Conservation (phyloP, 2,329 filamentous ascomycete genomes). For the Aspergillus oerlinghausenensis region DNA sequence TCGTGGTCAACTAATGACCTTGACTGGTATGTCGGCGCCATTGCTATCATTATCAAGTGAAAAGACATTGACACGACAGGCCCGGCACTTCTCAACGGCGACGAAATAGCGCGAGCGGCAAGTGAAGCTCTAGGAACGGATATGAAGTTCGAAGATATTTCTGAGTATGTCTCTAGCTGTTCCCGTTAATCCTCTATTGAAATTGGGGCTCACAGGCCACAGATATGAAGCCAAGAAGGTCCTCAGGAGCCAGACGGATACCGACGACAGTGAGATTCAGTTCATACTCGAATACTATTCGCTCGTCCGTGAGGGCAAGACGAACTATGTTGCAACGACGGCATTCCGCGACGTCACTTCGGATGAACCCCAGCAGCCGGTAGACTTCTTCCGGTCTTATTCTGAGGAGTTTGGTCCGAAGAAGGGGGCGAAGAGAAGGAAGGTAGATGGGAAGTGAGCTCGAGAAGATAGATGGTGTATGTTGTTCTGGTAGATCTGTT, state of each 20-base stretch:
- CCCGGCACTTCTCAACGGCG: constrained; percentile 44
- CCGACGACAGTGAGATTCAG: constrained; percentile 40
- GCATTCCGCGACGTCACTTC: constrained; percentile 50
- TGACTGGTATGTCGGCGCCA: constrained; percentile 46
- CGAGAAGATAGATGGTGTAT: not conserved
- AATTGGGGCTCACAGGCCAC: not conserved
- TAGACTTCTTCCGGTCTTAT: constrained; percentile 49
- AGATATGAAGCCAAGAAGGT: constrained; percentile 32
- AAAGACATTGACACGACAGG: constrained; percentile 32
- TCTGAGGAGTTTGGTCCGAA: constrained; percentile 31
- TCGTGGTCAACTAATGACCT: constrained; percentile 50
- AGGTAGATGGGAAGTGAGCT: not conserved
- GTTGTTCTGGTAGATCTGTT: not conserved
- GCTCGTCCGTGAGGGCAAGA: constrained; percentile 50
- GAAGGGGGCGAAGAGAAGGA: constrained; percentile 1
- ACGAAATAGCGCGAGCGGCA: constrained; percentile 46
- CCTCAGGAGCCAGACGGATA: constrained; percentile 34
- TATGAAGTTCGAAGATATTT: constrained; percentile 47
- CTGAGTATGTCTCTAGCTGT: constrained; percentile 31
- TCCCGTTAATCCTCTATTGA: constrained; percentile 35
- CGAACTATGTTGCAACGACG: constrained; percentile 50
- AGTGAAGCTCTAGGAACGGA: constrained; percentile 41
- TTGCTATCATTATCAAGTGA: constrained; percentile 23
- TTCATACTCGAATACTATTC: constrained; percentile 52
- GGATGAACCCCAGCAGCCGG: constrained; percentile 43